Evolutionary conservation across 208 protist species (phyloP).

Genomic region (Phytomonas serpens): DNA sequence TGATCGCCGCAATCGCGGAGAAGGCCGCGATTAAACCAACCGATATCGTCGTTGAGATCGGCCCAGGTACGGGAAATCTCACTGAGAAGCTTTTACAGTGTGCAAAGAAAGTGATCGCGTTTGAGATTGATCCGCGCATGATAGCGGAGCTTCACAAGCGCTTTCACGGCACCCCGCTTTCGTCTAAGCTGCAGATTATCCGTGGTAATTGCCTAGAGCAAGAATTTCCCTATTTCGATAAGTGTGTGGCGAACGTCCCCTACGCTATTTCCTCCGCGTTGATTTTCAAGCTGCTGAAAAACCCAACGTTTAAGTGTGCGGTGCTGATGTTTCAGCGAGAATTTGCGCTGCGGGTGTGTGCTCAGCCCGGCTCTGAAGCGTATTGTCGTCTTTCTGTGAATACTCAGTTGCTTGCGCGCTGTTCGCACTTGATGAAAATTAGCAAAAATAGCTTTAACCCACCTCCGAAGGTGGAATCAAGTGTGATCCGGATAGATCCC

Average conservation of each 20-base stretch:
- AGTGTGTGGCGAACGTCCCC: conserved; percentile 99
- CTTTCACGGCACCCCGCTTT: conserved; percentile 88
- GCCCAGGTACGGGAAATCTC: conserved; percentile 99
- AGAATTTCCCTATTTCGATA: conserved; percentile 99
- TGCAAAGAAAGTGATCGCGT: conserved; percentile 97
- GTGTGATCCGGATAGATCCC: conserved; percentile 98
- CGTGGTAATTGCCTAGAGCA: conserved; percentile 98
- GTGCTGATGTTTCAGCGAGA: conserved; percentile 99
- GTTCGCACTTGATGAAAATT: conserved; percentile 98
- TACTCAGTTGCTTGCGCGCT: conserved; percentile 96
- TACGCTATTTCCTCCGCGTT: conserved; percentile 99
- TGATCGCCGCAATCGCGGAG: conserved; percentile 96
- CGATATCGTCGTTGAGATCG: conserved; percentile 99
- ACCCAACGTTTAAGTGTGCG: conserved; percentile 92
- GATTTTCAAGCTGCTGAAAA: conserved; percentile 98
- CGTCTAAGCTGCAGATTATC: conserved; percentile 95
- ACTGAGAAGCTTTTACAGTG: conserved; percentile 97
- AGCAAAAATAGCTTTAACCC: conserved; percentile 99
- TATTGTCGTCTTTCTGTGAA: conserved; percentile 99
- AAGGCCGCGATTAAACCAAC: conserved; percentile 95
- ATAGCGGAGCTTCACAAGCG: conserved; percentile 99
- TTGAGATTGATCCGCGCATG: conserved; percentile 99
- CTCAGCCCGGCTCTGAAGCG: conserved; percentile 94
- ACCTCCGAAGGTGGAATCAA: conserved; percentile 99
- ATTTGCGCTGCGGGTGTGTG: conserved; percentile 98